phyloP scores from a whole-genome alignment of 1,284 basidiomycete genomes.

The Prillingera fragicola region DNA sequence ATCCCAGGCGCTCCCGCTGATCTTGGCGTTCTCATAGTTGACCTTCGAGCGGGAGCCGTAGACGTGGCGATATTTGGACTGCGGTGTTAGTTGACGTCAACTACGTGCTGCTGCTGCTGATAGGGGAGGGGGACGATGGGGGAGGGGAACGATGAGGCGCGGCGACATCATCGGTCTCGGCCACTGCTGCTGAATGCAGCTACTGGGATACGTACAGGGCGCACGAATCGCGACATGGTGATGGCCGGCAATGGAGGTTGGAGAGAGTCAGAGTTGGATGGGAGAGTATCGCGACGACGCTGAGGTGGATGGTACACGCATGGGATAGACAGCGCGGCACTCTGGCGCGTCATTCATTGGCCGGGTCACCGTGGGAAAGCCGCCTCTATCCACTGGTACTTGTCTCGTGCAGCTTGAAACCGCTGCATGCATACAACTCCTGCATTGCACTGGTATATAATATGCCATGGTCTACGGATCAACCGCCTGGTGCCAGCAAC shows the following conservation, averaged over 20 bases:
- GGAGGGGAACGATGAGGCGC: too few relatives aligned
- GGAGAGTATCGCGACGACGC: background rate
- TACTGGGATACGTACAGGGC: conserved; percentile 41
- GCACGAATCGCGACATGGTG: conserved; percentile 57
- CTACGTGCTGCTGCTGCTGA: background rate
- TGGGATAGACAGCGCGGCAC: too few relatives aligned
- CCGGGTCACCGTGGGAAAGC: too few relatives aligned
- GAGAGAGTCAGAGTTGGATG: background rate
- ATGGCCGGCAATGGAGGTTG: background rate
- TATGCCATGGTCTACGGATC: too few relatives aligned
- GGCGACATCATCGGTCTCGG: background rate
- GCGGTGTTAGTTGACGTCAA: conserved; percentile 5
- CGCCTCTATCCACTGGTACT: too few relatives aligned
- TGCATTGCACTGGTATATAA: too few relatives aligned
- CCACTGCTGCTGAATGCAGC: background rate
- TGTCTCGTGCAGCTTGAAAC: too few relatives aligned
- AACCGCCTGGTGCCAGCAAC: too few relatives aligned
- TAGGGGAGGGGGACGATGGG: background rate
- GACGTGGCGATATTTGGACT: conserved; percentile 69
- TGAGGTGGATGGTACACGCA: background rate
- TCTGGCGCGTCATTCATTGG: too few relatives aligned
- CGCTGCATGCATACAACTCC: too few relatives aligned
- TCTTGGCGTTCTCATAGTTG: conserved; percentile 83
- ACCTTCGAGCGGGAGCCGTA: conserved; percentile 80
- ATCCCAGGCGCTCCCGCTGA: conserved; percentile 87